Base-by-base conservation (phyloP, 805 yeast genomes). In the Cyberlindnera nakhonratchasimensis region DNA sequence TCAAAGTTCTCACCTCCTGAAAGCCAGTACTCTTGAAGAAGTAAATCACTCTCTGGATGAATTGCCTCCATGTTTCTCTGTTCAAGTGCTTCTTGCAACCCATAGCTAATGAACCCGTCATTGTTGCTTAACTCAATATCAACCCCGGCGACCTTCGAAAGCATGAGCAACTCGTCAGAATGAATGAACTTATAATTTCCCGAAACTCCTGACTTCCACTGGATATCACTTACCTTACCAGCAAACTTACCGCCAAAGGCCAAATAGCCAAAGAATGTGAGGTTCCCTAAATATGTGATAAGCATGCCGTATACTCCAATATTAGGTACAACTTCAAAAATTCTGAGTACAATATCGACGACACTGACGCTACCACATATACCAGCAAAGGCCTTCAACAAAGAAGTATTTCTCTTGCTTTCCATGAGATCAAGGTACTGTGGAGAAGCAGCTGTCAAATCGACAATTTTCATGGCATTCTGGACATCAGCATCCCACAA, bases 1-100 rank as follows among this genome's bases (percentile, higher is more conserved):
- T 82, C 86, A 57, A 85, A 86, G 12, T 88, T 89, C 41, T 82
- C 90, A 23, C 96, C 96, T 7, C 87, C 86, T 31, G 83, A 73
- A 57, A 86, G 78, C 96, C 96, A 86, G 64, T 86, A 86, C 52
- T 88, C 95, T 56, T 86, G 84, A 51, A 86, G 53, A 67, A 79
- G 70, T 35, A 76, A 58, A 46, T 86, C 95, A 46, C 77, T 82
- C 42, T 80, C 77, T 35, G 83, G 79, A 51, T 77, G 77, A 1
- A 47, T 25, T 10, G 47, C 37, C 11, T 40, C 42, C 30, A 53
- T 38, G 20, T 33, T 28, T 26, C 45, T 39, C 14, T 22, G 29
- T 6, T 34, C 41, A 16, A 55, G 29, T 2, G 26, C 41, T 24
- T 34, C 31, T 6, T 39, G 43, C 29, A 55, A 48, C 4, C 41